These are phyloP conservation scores for Coprinellus micaceus DNA, from an alignment of 768 basidiomycete species.

Conservation along the genomic window DNA sequence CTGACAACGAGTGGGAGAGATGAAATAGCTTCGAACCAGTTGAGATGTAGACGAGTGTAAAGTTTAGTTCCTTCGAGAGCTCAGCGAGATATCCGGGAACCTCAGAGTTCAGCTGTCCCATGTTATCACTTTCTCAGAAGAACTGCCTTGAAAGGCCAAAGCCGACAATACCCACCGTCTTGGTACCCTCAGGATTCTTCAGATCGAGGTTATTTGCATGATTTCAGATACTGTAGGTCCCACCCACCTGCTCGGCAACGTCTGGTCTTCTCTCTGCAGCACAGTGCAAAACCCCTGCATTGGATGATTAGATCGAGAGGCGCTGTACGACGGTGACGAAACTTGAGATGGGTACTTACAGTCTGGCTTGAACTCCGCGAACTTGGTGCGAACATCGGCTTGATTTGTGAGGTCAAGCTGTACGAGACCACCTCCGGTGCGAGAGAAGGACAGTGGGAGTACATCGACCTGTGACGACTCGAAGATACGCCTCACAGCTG, in stretches of 20 bases:
- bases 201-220: neutral
- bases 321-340: neutral
- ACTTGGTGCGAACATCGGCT: slow-evolving; percentile 48
- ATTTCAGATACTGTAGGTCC: neutral
- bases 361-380: slow-evolving; percentile 58
- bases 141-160: neutral
- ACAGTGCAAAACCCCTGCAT: slow-evolving; percentile 84
- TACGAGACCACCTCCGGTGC: slow-evolving; percentile 47
- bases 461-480: slow-evolving; percentile 40
- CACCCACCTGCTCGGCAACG: slow-evolving; percentile 79
- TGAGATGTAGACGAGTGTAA: slow-evolving; percentile 85
- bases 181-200: slow-evolving; percentile 67
- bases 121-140: neutral
- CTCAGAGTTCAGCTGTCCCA: slow-evolving; percentile 69
- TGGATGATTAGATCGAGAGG: neutral
- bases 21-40: slow-evolving; percentile 62
- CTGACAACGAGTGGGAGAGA: neutral
- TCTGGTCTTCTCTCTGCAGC: slow-evolving; percentile 94
- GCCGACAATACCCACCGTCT: slow-evolving; percentile 16
- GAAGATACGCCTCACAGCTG: slow-evolving; percentile 73
- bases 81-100: slow-evolving; percentile 72
- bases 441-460: slow-evolving; percentile 70
- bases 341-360: slow-evolving; percentile 45
- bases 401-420: slow-evolving; percentile 68
- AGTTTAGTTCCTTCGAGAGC: slow-evolving; percentile 57